Base-by-base conservation (phyloP, 106 monocot genomes). In the Vanilla planifolia region DNA sequence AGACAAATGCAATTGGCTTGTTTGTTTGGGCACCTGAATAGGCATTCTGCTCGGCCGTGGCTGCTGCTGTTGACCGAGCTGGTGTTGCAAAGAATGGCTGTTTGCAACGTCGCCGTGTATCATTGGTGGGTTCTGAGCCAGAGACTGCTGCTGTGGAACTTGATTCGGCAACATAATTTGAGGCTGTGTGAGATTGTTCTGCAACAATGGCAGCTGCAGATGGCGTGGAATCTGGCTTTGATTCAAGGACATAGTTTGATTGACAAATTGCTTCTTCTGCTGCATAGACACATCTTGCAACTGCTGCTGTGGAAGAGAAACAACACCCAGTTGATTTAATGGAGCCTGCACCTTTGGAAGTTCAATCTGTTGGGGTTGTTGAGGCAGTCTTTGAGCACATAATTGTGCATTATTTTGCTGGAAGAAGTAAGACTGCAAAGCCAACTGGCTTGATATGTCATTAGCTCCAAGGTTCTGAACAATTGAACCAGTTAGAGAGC, bases 401-500 rank as follows among this genome's bases (percentile, higher is more conserved):
- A 81, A 71, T 21, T 88, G 92, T 20, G 77, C 51, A 45, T 55
- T 79, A 46, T 92, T 76, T 42, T 84, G 87, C 52, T 80, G 80
- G 48, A 79, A 46, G 21, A 75, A 5, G 48, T 84, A 75, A 8
- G 71, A 53, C 51, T 84, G 93, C 68, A 88, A 48, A 55, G 67
- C 67, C 8, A 80, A 42, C 43, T 84, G 83, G 32, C 77, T 80
- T 27, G 83, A 75, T 43, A 87, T 19, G 53, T 92, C 80, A 35
- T 60, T 19, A 27, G 69, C 56, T 30, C 83, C 73, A 51, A 80
- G 55, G 34, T 87, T 92, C 51, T 92, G 86, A 58, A 87, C 33
- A 44, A 55, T 57, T 51, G 80, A 66, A 61, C 64, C 83, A 13
- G 69, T 47, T 56, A 86, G 27, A 5, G 86, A 74, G 13, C 71